A percentile compares a stretch with the other conserved stretches of the same genome.
Evolutionary conservation across 2,329 filamentous ascomycete species (phyloP).

Genomic region (Rutstroemia sydowiana): DNA sequence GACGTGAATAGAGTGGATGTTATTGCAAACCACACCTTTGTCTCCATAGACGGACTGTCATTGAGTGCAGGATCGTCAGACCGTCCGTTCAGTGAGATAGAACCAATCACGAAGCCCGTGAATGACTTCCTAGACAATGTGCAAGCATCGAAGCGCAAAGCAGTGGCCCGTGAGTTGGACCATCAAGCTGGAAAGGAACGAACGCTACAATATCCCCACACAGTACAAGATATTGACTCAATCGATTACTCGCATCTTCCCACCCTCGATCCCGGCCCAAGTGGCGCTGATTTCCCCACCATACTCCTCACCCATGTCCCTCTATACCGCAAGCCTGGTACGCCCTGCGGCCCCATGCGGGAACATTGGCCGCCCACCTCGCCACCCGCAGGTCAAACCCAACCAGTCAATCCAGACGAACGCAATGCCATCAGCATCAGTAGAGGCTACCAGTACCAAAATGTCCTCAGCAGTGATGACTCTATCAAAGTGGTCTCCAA

Average conservation of each 20-base stretch:
- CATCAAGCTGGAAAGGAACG: slow-evolving; percentile 52
- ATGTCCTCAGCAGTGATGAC: slow-evolving; percentile 72
- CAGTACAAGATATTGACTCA: slow-evolving; percentile 44
- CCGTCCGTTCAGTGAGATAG: slow-evolving; percentile 33
- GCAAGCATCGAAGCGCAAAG: slow-evolving; percentile 56
- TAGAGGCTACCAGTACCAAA: slow-evolving; percentile 91
- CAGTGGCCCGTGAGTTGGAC: slow-evolving; percentile 61
- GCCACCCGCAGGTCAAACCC: slow-evolving; percentile 50
- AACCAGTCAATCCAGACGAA: slow-evolving; percentile 52
- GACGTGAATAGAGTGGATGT: slow-evolving; percentile 87
- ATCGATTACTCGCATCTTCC: slow-evolving; percentile 33
- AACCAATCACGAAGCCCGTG: slow-evolving; percentile 68
- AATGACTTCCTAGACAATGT: slow-evolving; percentile 68
- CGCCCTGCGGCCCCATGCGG: slow-evolving; percentile 78
- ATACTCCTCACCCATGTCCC: slow-evolving; percentile 89
- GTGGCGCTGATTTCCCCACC: slow-evolving; percentile 63
- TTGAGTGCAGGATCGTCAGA: slow-evolving; percentile 62
- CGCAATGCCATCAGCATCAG: slow-evolving; percentile 72
- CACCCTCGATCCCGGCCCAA: slow-evolving; percentile 37
- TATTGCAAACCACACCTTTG: slow-evolving; percentile 89
- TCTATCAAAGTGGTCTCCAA: slow-evolving; percentile 69
- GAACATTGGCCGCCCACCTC: slow-evolving; percentile 73
- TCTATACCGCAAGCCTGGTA: slow-evolving; percentile 72
- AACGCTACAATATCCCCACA: slow-evolving; percentile 49
- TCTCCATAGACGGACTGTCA: slow-evolving; percentile 84